Base-by-base conservation (phyloP, 73 alveolate genomes). In the Symbiodinium natans region DNA sequence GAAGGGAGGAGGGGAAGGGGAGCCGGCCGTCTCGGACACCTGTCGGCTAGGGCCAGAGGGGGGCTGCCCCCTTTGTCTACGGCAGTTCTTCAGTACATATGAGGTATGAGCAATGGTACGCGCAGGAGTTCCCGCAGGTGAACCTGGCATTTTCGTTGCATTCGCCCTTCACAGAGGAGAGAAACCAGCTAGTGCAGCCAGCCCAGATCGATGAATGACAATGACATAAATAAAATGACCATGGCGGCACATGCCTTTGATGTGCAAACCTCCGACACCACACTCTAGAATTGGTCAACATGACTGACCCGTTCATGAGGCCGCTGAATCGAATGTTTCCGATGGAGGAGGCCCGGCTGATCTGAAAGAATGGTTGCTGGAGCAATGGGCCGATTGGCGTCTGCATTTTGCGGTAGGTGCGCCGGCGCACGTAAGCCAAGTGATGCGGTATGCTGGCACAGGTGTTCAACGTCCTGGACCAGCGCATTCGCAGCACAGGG, bases 121-220 rank as follows among this genome's bases (percentile, higher is more conserved):
- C 48, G 93, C 86, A 88, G 95, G 96, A 90, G 52, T 82, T 83
- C 34, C 88, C 99, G 38, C 93, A 93, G 87, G 99, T 93, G 83
- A 93, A 93, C 89, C 42, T 93, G 56, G 99, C 93, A 2, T 93
- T 82, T 73, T 93, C 99, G 29, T 59, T 93, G 88, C 99, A 93
- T 27, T 93, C 99, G 6, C 99, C 99, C 40, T 93, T 93, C 85
- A 82, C 94, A 29, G 99, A 93, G 19, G 99, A 93, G 31, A 84
- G 99, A 41, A 93, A 93, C 82, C 54, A 52, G 43, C 87, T 82
- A 13, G 99, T 93, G 93, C 82, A 11, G 10, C 97, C 31, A 2
- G 80, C 59, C 41, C n/a, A n/a, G n/a, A 21, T 43, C 86, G 84
- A n/a, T 29, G 41, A n/a, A 10, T 43, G 41, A 11, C 19, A n/a